phyloP scores from a whole-genome alignment of 352 stramenopile species.

The Phytophthora quininea region DNA sequence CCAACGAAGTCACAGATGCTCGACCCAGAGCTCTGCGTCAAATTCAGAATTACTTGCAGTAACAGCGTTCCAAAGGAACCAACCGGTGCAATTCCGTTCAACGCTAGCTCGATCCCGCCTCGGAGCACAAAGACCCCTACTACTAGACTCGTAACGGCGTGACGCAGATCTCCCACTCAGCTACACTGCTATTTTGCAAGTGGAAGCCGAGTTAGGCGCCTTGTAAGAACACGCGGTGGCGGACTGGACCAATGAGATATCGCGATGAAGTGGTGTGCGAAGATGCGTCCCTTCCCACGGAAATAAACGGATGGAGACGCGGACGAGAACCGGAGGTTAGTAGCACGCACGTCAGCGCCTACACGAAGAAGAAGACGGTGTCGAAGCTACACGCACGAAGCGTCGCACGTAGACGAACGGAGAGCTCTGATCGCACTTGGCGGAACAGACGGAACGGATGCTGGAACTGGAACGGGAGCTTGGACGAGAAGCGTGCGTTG shows the following conservation, averaged over 20 bases:
- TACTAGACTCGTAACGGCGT: constrained; percentile 10
- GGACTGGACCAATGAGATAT: constrained; percentile 1
- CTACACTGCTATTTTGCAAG: constrained; percentile 5
- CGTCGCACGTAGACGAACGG: not conserved
- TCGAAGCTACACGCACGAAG: constrained; percentile 1
- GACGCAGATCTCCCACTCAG: constrained; percentile 9
- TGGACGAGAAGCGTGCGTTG: not conserved
- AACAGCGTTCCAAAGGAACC: not conserved
- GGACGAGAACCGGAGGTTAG: not conserved
- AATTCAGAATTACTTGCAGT: not conserved
- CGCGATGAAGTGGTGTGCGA: constrained; percentile 7
- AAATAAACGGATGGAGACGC: constrained; percentile 3
- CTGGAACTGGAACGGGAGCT: constrained; percentile 2
- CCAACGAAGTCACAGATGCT: constrained; percentile 9
- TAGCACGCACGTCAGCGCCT: constrained; percentile 1
- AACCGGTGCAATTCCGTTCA: not conserved
- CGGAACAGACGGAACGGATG: constrained; percentile 1
- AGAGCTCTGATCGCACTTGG: constrained; percentile 1
- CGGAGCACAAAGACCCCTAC: constrained; percentile 9
- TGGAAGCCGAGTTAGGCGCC: constrained; percentile 5
- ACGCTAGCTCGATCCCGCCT: not conserved
- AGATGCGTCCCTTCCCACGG: not conserved
- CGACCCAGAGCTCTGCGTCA: not conserved
- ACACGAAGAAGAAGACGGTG: not conserved
- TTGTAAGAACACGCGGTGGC: constrained; percentile 5